Conservation (phyloP, 805 yeast genomes). For the Myxozyma kluyveri region DNA sequence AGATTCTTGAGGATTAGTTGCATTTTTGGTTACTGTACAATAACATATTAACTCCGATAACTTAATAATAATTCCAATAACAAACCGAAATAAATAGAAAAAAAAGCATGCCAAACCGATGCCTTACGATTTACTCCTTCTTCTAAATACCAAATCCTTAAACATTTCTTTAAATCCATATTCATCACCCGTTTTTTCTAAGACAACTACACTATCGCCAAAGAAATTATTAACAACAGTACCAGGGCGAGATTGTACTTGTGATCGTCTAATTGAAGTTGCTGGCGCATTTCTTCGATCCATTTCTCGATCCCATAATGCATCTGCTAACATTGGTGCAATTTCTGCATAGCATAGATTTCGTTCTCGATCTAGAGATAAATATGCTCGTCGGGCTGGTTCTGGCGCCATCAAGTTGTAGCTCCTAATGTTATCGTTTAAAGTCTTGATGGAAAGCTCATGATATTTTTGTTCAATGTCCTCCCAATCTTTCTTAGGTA, state of each 20-base stretch:
- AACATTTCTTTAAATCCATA: slow-evolving; percentile 29
- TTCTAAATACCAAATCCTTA: slow-evolving; percentile 20
- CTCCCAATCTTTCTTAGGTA: slow-evolving; percentile 24
- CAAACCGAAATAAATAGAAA: not conserved
- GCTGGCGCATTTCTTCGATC: slow-evolving; percentile 1
- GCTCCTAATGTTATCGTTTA: slow-evolving; percentile 26
- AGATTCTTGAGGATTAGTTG: too few relatives aligned
- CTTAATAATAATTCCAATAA: too few relatives aligned
- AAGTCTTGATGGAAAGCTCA: slow-evolving; percentile 23
- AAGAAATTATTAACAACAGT: slow-evolving; percentile 10
- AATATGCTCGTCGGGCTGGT: slow-evolving; percentile 26
- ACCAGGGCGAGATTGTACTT: slow-evolving; percentile 1
- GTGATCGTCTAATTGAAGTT: not conserved
- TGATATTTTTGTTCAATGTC: slow-evolving; percentile 22
- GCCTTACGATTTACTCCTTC: slow-evolving; percentile 2
- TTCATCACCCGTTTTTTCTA: slow-evolving; percentile 28
- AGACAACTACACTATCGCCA: slow-evolving; percentile 23
- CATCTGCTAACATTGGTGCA: slow-evolving; percentile 17
- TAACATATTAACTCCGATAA: too few relatives aligned
- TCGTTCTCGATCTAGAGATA: slow-evolving; percentile 17
- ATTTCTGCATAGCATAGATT: slow-evolving; percentile 25
- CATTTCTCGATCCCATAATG: slow-evolving; percentile 22
- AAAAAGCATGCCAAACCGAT: not conserved
- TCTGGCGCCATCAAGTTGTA: slow-evolving; percentile 29
- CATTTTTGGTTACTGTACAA: too few relatives aligned